Percentiles rank a stretch among this genome's conserved stretches.
These are phyloP conservation scores for Populus simonii DNA, from an alignment of 345 rosid species.

Conservation along the genomic window DNA sequence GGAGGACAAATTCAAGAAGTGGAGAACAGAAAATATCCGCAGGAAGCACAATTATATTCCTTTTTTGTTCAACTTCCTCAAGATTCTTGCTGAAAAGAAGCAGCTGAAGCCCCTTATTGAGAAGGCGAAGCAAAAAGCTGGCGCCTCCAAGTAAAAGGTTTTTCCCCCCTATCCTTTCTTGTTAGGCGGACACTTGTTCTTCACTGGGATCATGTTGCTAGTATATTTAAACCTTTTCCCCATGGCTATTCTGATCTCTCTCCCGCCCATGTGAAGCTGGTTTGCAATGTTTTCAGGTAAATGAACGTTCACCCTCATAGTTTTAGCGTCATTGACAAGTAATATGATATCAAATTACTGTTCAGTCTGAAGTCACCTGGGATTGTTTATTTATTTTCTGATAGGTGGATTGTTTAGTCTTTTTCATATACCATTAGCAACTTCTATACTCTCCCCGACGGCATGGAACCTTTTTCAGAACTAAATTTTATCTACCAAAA, in stretches of 20 bases:
- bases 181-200: background rate
- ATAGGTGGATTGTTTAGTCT: too few species aligned
- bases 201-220: background rate
- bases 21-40: constrained; percentile 92
- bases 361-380: too few species aligned
- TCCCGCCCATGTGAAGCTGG: background rate
- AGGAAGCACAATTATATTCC: constrained; percentile 98
- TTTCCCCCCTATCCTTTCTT: background rate
- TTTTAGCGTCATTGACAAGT: background rate
- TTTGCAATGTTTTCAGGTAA: background rate
- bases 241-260: background rate
- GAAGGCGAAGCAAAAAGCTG: constrained; percentile 89
- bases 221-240: background rate
- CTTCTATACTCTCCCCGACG: too few species aligned
- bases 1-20: constrained; percentile 92
- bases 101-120: constrained; percentile 95
- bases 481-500: too few species aligned
- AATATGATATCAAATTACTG: too few species aligned
- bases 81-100: constrained; percentile 98
- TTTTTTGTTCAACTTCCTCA: constrained; percentile 87
- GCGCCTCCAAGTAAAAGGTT: constrained; percentile 22
- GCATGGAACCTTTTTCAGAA: too few species aligned
- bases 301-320: background rate
- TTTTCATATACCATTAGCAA: too few species aligned
- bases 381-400: too few species aligned